Evolutionary conservation across 139 green algal genomes (phyloP), one percentile per base, ranked within the genome.

Genomic region (Zygnema circumcarinatum): DNA sequence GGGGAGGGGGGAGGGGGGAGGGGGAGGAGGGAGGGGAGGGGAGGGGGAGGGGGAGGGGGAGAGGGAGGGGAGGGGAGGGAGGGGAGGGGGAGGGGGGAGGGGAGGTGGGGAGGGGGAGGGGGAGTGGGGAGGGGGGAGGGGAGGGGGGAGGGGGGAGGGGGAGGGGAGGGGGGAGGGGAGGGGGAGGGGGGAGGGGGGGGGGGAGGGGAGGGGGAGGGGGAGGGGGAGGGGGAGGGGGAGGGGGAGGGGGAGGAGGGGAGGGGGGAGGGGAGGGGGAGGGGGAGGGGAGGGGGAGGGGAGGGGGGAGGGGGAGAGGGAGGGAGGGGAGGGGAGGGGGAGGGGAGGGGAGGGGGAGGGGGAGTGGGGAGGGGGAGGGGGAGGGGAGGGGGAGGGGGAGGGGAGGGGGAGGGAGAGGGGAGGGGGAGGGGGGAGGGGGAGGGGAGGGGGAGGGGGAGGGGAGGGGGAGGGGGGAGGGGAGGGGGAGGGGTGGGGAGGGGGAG

Each of bases 241-340:
- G n/a, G n/a, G n/a, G n/a, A n/a, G n/a, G n/a, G n/a, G n/a, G n/a
- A n/a, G n/a, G n/a, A n/a, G n/a, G n/a, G n/a, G n/a, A n/a, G n/a
- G n/a, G n/a, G n/a, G n/a, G n/a, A n/a, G n/a, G n/a, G n/a, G n/a
- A n/a, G n/a, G n/a, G n/a, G n/a, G n/a, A n/a, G n/a, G n/a, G n/a
- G n/a, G n/a, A n/a, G n/a, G n/a, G n/a, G n/a, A n/a, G n/a, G n/a
- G n/a, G n/a, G n/a, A n/a, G n/a, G n/a, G n/a, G n/a, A n/a, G n/a
- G n/a, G n/a, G n/a, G n/a, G n/a, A n/a, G 36, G 36, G 69, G 69
- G 36, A 41, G 36, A 41, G 69, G 33, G 7, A 78, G 69, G 69
- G 33, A 78, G 36, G 69, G 69, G 36, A 78, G 36, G 69, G 69
- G 69, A 78, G 36, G 69, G 16, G 73, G 73, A 41, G 16, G 69